These are phyloP conservation scores for Coccinonectria pachysandricola DNA, from an alignment of 2,329 filamentous ascomycete species.

Conservation along the genomic window DNA sequence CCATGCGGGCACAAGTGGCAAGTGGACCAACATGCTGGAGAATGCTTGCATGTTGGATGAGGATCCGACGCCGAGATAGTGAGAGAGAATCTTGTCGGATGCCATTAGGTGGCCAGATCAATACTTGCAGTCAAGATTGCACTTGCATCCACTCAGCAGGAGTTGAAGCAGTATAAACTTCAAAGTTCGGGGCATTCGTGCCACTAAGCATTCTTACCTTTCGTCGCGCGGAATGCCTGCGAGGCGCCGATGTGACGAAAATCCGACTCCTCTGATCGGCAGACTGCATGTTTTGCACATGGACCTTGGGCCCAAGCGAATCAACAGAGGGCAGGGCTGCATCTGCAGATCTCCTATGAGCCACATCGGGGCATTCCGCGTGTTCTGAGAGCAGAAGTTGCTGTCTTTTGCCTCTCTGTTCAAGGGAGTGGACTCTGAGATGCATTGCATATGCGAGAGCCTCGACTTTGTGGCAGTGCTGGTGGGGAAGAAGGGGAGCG, in stretches of 20 bases:
- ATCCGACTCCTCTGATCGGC: too few species aligned
- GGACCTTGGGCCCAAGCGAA: conserved; percentile 13
- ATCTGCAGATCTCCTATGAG: conserved; percentile 15
- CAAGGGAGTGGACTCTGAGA: conserved; percentile 7
- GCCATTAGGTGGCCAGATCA: too few species aligned
- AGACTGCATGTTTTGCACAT: too few species aligned
- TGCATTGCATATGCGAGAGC: too few species aligned
- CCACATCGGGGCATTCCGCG: conserved; percentile 14
- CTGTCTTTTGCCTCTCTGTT: conserved; percentile 5
- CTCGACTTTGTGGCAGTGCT: conserved; percentile 15
- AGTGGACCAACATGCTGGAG: conserved; percentile 98
- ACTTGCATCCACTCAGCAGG: too few species aligned
- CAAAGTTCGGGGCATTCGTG: too few species aligned
- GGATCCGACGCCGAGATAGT: conserved; percentile 38
- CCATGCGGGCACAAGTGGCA: conserved; percentile 89
- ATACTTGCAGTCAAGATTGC: too few species aligned
- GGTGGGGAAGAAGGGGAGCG: conserved; percentile 6
- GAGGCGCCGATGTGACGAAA: too few species aligned
- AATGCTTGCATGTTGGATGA: conserved; percentile 92
- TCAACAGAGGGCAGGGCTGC: conserved; percentile 8
- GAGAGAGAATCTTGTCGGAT: conserved; percentile 1
- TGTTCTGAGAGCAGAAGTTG: conserved; percentile 7
- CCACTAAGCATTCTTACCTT: too few species aligned
- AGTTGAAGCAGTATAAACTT: too few species aligned
- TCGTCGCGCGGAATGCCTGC: too few species aligned